Evolutionary conservation across 2,329 filamentous ascomycete species (phyloP), one percentile per base, ranked within the genome.

Genomic region (Akanthomyces dipterigenus): DNA sequence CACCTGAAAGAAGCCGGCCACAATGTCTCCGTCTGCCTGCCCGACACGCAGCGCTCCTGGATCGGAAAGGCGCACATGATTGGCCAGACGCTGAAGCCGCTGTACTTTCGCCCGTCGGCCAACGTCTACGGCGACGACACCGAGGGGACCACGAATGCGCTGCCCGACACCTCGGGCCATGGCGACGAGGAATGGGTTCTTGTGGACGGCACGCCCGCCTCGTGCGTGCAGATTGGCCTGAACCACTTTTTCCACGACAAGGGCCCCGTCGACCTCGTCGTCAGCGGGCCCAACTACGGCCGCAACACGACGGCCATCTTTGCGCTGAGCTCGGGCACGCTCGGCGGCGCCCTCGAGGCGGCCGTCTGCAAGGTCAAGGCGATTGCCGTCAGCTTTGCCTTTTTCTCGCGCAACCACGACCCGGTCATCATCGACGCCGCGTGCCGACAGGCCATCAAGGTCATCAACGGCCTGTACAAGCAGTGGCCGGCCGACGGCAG

Each of bases 11-110:
- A 80, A 61, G 86, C 88, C 36, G 92, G 92, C 8, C 93, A 97
- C 75, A 82, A 79, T n/a, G 91, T 98, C 63, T 96, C 91, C 8
- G 93, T 99, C 55, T 89, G 95, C 65, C 84, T 99, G 16, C 95
- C 95, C 1, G 86, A 97, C 73, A 88, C 88, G 7, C 95, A 99
- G 77, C 87, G 93, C 64, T 96, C 92, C 61, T 99, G 95, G 95
- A 98, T 99, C 70, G 93, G 93, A 68, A 99, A 99, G 80, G 95
- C 95, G 3, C 95, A 98, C 75, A 90, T 98, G 70, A 92, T 98
- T 69, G 93, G 93, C 61, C 88, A 93, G 73, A 89, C 90, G 11
- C 84, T 96, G 64, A 91, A 88, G 72, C 92, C 92, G 9, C 82
- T 85, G 31, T 96, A 96, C 78, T 96, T 92, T 78, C 88, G 88